Evolutionary conservation across 768 basidiomycete species (phyloP).

Genomic region (Coprinopsis marcescibilis): DNA sequence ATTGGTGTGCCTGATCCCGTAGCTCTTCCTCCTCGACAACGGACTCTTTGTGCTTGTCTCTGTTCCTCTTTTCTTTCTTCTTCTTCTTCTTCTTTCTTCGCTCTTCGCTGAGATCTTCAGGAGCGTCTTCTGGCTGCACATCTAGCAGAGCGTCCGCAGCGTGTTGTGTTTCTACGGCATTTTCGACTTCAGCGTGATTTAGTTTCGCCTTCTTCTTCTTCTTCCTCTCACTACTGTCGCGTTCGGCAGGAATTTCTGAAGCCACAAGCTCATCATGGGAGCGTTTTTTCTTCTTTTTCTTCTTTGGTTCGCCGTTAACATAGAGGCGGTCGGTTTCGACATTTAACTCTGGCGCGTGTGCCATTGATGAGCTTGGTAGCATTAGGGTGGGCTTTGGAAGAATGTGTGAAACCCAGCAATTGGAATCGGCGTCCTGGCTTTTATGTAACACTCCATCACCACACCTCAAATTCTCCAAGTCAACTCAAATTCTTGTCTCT

Average conservation of each 20-base stretch:
- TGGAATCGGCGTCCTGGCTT: not conserved
- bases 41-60: slow-evolving; percentile 26
- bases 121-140: not conserved
- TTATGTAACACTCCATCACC: too few relatives aligned
- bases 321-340: slow-evolving; percentile 8
- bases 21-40: slow-evolving; percentile 7
- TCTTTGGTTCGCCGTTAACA: slow-evolving; percentile 15
- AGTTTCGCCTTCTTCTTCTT: slow-evolving; percentile 32
- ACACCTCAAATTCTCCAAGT: too few relatives aligned
- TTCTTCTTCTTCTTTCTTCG: slow-evolving; percentile 5
- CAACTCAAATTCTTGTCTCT: too few relatives aligned
- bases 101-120: not conserved
- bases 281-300: slow-evolving; percentile 38
- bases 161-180: slow-evolving; percentile 6
- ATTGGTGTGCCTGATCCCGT: slow-evolving; percentile 14
- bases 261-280: slow-evolving; percentile 22
- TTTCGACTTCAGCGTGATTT: slow-evolving; percentile 20
- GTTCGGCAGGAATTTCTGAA: slow-evolving; percentile 8
- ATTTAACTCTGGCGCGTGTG: slow-evolving; percentile 17
- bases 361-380: slow-evolving; percentile 22
- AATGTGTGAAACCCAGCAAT: slow-evolving; percentile 7
- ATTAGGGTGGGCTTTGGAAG: slow-evolving; percentile 40
- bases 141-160: not conserved
- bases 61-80: slow-evolving; percentile 24
- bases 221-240: slow-evolving; percentile 18